Base-by-base conservation (phyloP, 805 yeast species). In the Crinitomyces ghanaensis region DNA sequence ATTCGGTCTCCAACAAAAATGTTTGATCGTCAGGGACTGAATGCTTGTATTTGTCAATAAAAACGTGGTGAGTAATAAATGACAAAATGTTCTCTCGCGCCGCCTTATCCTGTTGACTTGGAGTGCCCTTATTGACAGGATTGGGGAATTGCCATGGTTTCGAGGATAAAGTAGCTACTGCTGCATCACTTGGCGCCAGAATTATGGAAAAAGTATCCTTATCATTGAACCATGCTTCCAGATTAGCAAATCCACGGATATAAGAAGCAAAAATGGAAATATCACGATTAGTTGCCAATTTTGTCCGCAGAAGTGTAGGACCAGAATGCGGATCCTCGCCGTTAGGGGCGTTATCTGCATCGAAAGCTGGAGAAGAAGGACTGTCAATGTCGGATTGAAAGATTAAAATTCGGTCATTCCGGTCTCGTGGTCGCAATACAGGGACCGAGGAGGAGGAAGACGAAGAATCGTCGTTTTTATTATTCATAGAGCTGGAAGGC, bases 71-170 rank as follows among this genome's bases (percentile, higher is more conserved):
- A 38, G 68, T 61, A 19, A 82, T 65, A 45, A 79, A 83, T 38
- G 60, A 59, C 34, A 65, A 53, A 22, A 77, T 54, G 51, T 83
- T 83, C 11, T 58, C 47, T 14, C 58, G 50, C 4, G 74, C 65
- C 0, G 66, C 57, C 19, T 58, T 53, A 35, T 76, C 84, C 28
- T 67, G 65, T 15, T 63, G 60, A 30, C 53, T 51, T 15, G 35
- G 24, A 49, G 46, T 26, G 13, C 17, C 16, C 8, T 37, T 32
- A 1, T 51, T 50, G 15, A 61, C 62, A 11, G 72, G 59, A 4
- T 60, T 46, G 5, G 93, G 93, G 53, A 77, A 83, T 49, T 77
- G 77, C 94, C 93, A 84, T 14, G 94, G 94, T 51, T 82, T 83
- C 35, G 52, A 36, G 3, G 54, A 8, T 30, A 76, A 49, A 2